Percentiles rank a stretch among this genome's conserved stretches.
Evolutionary conservation across 139 green algal species (phyloP).

Genomic region (Micromonas pusilla): DNA sequence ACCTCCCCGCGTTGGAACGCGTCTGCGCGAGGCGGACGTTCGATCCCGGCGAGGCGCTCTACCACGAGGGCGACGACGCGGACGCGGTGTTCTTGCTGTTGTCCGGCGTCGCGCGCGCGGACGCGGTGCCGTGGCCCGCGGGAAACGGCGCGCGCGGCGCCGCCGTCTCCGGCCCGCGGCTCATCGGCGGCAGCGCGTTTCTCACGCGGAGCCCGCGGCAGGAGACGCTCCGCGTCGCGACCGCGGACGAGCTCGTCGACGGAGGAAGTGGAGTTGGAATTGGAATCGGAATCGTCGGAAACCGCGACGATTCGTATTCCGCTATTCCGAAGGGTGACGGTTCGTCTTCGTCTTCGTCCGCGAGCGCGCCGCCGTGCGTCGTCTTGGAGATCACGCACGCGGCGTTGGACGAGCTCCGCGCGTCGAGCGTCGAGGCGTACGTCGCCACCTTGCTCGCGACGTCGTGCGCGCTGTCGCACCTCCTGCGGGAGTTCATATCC

Average conservation of each 20-base stretch:
- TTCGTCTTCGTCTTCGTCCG: neutral
- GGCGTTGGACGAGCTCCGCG: constrained; percentile 43
- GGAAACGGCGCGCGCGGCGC: constrained; percentile 6
- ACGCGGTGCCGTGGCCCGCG: constrained; percentile 23
- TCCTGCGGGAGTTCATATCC: constrained; percentile 62
- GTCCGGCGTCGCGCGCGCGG: neutral
- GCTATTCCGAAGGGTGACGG: neutral
- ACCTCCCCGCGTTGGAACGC: neutral
- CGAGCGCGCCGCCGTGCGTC: neutral
- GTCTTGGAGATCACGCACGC: constrained; percentile 27
- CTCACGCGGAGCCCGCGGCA: constrained; percentile 43
- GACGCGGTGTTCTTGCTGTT: constrained; percentile 26
- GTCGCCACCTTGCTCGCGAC: constrained; percentile 54
- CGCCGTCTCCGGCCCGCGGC: constrained; percentile 37
- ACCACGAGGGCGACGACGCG: constrained; percentile 7
- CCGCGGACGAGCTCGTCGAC: neutral
- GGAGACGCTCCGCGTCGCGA: constrained; percentile 32
- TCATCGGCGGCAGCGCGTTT: constrained; percentile 54
- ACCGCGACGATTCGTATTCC: no score
- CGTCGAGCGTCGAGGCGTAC: constrained; percentile 24
- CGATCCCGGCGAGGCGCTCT: neutral
- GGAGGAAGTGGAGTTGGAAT: neutral
- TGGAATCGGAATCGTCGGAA: no score
- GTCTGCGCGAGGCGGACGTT: neutral
- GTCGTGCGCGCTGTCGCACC: constrained; percentile 45